Conservation (phyloP, 495 filamentous ascomycete species). For the Aspergillus affinis region DNA sequence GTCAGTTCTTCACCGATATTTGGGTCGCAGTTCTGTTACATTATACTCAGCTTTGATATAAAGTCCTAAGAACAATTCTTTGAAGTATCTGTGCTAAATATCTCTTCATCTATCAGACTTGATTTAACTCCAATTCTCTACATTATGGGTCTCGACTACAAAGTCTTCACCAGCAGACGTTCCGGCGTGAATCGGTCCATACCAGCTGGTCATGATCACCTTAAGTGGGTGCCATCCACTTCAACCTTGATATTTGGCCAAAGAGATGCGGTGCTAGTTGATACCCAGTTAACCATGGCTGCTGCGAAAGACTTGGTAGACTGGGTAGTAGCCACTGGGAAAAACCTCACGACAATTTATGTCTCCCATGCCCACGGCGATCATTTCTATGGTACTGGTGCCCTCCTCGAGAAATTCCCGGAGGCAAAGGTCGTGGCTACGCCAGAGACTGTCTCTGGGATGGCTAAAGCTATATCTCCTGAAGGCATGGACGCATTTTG, state of each 20-base stretch:
- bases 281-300: slow-evolving; percentile 1
- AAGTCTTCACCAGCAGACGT: slow-evolving; percentile 1
- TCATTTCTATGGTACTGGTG: not conserved
- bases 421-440: not conserved
- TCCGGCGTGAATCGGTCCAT: slow-evolving; percentile 2
- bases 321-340: not conserved
- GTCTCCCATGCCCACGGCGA: not conserved
- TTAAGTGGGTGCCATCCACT: not conserved
- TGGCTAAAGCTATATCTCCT: not conserved
- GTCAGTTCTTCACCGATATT: no score
- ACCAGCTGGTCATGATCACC: not conserved
- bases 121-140: no score
- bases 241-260: slow-evolving; percentile 3
- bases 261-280: slow-evolving; percentile 2
- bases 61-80: no score
- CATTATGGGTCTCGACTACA: not conserved
- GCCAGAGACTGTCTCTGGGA: not conserved
- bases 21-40: no score
- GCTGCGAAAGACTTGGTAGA: slow-evolving; percentile 1
- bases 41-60: no score
- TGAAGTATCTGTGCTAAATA: no score
- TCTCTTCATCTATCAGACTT: no score
- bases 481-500: not conserved
- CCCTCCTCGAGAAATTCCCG: not conserved
- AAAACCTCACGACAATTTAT: slow-evolving; percentile 3